Conservation (phyloP, 371 early-diverging fungal genomes). For the Agmasoma carcini region DNA sequence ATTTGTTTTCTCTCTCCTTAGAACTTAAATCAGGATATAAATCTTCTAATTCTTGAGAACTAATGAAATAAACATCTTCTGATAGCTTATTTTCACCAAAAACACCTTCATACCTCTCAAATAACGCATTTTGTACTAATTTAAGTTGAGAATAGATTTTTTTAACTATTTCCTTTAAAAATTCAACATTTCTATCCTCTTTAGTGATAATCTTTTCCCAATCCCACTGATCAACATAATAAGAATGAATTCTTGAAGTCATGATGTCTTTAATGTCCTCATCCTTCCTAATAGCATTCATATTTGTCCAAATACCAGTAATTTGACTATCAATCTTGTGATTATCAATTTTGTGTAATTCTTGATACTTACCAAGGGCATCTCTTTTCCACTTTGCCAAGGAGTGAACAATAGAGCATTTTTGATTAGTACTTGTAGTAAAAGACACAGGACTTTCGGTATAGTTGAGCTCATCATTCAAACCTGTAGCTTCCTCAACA, state of each 20-base stretch:
- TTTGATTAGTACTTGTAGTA: slow-evolving; percentile 5
- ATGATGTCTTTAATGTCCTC: slow-evolving; percentile 21
- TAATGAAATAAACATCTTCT: slow-evolving; percentile 15
- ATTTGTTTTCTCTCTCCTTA: slow-evolving; percentile 33
- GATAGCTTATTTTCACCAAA: slow-evolving; percentile 3
- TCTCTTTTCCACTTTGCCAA: slow-evolving; percentile 42
- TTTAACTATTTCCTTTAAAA: slow-evolving; percentile 4
- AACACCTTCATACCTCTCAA: not conserved
- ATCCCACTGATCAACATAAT: slow-evolving; percentile 46
- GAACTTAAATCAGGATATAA: slow-evolving; percentile 27
- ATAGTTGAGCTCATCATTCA: slow-evolving; percentile 38
- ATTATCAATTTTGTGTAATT: too few species aligned
- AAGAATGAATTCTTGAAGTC: slow-evolving; percentile 22
- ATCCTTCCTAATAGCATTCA: slow-evolving; percentile 33
- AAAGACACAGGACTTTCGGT: slow-evolving; percentile 26
- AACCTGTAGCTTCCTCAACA: slow-evolving; percentile 3
- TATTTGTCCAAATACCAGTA: slow-evolving; percentile 26
- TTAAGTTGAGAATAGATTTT: slow-evolving; percentile 7
- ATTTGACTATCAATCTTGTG: not conserved
- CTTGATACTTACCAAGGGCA: slow-evolving; percentile 10
- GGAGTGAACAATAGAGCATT: slow-evolving; percentile 28
- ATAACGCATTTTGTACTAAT: slow-evolving; percentile 1
- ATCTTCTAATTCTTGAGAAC: slow-evolving; percentile 25
- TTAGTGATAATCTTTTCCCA: slow-evolving; percentile 32
- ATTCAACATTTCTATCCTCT: slow-evolving; percentile 19